Percentiles rank a stretch among this genome's conserved stretches.
Conservation (phyloP, 805 yeast genomes). For the Starmera dryadoides region DNA sequence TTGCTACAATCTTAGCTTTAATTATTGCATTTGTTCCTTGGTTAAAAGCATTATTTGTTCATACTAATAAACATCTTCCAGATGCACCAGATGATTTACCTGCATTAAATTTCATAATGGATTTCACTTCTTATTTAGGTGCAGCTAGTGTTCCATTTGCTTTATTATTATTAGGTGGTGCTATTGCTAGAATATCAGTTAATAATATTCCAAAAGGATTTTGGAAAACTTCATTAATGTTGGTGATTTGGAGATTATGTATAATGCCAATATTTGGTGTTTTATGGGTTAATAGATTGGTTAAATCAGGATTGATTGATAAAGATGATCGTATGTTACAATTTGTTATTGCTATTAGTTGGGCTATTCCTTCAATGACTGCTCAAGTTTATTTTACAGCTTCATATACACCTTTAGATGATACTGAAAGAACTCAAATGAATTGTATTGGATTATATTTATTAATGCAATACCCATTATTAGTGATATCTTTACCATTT, state of each 20-base stretch:
- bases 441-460: constrained; percentile 3
- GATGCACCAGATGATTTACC: constrained; percentile 81
- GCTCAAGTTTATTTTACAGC: constrained; percentile 81
- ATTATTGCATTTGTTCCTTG: constrained; percentile 78
- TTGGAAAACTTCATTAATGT: constrained; percentile 50
- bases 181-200: constrained; percentile 64
- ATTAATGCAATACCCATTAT: constrained; percentile 4
- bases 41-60: constrained; percentile 59
- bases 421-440: constrained; percentile 6
- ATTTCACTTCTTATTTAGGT: constrained; percentile 72
- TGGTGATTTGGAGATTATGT: constrained; percentile 51
- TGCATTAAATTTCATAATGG: constrained; percentile 77
- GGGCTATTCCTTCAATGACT: constrained; percentile 82
- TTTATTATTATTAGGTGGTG: constrained; percentile 70
- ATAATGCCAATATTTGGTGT: constrained; percentile 73
- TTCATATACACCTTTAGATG: constrained; percentile 52
- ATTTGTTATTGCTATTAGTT: constrained; percentile 65
- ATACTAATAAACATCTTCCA: constrained; percentile 39
- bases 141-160: constrained; percentile 86
- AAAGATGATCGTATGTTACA: constrained; percentile 38
- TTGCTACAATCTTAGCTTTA: constrained; percentile 60
- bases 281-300: constrained; percentile 53
- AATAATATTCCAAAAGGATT: constrained; percentile 58
- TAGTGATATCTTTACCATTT: constrained; percentile 5
- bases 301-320: constrained; percentile 56